Base-by-base conservation (phyloP, 345 rosid species). In the Adansonia digitata region DNA sequence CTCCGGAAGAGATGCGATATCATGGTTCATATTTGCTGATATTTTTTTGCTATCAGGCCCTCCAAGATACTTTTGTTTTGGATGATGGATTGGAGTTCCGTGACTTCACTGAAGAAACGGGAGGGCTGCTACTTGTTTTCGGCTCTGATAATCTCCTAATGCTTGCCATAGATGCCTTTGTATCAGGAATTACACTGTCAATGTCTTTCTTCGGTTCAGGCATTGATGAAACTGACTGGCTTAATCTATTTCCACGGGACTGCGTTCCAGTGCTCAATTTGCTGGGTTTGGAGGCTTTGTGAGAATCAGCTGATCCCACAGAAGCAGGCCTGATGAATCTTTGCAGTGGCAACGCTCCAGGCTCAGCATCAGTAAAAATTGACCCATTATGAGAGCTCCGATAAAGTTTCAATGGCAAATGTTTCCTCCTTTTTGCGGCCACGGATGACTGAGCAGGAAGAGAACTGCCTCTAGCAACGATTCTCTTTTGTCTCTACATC, bases 111-210 rank as follows among this genome's bases (percentile, higher is more conserved):
- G 89, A 81, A 81, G 90, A 76, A 67, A 74, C 79, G 76, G 42
- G 78, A 52, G 77, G 78, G 70, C 83, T 81, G 75, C 79, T 79
- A 74, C 77, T 80, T 59, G 80, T 69, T 82, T 87, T 90, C n/a
- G 96, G 94, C 80, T 94, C 97, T 43, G 98, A 94, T 71, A 92
- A 84, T 74, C 98, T 83, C 84, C 97, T 89, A 77, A 86, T 88
- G 63, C 90, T 78, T 66, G 94, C 79, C 86, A 84, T 81, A 43
- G 91, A 86, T 75, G 84, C 71, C 86, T 91, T 91, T 69, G 82
- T 74, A 69, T 88, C 90, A 24, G 88, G 84, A 40, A 85, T 83
- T 42, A 57, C 81, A 68, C 62, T 43, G 39, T 73, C 66, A n/a
- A 67, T 82, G 74, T 89, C 89, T 80, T 86, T 89, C 84, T 88